A percentile compares a stretch with the other conserved stretches of the same genome.
phyloP scores from a whole-genome alignment of 2,329 filamentous ascomycete species.

The Lecanosticta acicola region DNA sequence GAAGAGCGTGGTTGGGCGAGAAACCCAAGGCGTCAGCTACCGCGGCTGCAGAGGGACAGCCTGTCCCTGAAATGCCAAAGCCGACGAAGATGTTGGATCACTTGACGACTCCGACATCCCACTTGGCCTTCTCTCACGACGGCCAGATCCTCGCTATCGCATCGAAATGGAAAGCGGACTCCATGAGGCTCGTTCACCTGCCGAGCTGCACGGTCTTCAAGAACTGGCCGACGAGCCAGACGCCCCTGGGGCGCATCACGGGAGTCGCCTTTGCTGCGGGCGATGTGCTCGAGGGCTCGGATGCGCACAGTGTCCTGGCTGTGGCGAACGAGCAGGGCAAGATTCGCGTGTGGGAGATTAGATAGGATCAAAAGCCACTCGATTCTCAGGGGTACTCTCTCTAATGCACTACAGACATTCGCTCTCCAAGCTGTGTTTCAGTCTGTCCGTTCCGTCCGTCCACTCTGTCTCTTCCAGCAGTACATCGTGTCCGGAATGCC shows the following conservation, averaged over 20 bases:
- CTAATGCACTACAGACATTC: neutral
- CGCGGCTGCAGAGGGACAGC: conserved; percentile 13
- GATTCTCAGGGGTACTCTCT: too few species aligned
- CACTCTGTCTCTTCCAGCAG: too few species aligned
- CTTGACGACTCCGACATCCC: conserved; percentile 76
- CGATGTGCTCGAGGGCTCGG: conserved; percentile 35
- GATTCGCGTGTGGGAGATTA: conserved; percentile 84
- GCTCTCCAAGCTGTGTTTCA: too few species aligned
- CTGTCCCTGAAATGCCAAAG: conserved; percentile 60
- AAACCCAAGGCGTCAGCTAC: conserved; percentile 6
- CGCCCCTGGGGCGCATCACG: conserved; percentile 78
- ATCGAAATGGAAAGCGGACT: conserved; percentile 81
- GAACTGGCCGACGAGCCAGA: conserved; percentile 93
- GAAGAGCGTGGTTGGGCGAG: conserved; percentile 52
- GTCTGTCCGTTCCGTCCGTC: too few species aligned
- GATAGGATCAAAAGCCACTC: too few species aligned
- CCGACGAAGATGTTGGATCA: conserved; percentile 75
- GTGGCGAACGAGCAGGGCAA: conserved; percentile 86
- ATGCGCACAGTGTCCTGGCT: conserved; percentile 54
- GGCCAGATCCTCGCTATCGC: conserved; percentile 84
- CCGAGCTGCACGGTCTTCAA: conserved; percentile 89
- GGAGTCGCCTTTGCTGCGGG: conserved; percentile 44
- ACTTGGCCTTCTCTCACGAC: conserved; percentile 76
- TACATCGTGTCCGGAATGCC: too few species aligned
- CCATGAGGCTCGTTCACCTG: conserved; percentile 79